phyloP scores from a whole-genome alignment of 805 yeast genomes.

The Ogataea sp. region DNA sequence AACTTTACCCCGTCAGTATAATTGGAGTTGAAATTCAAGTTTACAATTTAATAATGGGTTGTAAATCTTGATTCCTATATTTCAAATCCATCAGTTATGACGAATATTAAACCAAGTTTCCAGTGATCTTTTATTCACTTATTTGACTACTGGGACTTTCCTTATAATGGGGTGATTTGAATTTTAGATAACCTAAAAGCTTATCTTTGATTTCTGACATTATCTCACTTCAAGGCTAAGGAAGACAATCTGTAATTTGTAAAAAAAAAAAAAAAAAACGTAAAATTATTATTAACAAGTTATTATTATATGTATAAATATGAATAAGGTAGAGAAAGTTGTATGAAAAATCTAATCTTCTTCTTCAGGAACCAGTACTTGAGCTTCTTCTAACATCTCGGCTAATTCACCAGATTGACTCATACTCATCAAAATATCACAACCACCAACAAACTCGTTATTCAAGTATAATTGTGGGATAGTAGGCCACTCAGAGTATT shows the following conservation, averaged over 20 bases:
- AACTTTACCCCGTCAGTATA: too few species aligned
- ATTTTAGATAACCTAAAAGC: too few species aligned
- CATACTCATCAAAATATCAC: constrained; percentile 91
- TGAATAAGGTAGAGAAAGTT: background rate
- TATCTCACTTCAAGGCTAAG: constrained; percentile 10
- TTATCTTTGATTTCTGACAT: background rate
- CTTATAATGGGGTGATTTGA: constrained; percentile 1
- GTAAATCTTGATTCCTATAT: background rate
- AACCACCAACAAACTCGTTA: constrained; percentile 93
- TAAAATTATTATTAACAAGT: background rate
- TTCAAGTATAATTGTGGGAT: constrained; percentile 92
- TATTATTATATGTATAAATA: background rate
- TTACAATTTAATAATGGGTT: background rate
- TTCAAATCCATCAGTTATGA: background rate
- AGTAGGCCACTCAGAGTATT: constrained; percentile 96
- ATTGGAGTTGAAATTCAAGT: too few species aligned
- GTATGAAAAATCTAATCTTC: constrained; percentile 25
- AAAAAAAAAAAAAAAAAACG: background rate
- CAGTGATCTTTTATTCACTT: background rate
- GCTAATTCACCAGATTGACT: constrained; percentile 86
- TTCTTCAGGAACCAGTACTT: constrained; percentile 76
- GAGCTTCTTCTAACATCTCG: constrained; percentile 70
- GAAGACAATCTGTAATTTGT: constrained; percentile 9
- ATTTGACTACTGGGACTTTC: background rate
- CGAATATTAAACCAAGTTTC: background rate